Evolutionary conservation across 805 yeast species (phyloP).

Genomic region (Starmerella lactis-condensi): DNA sequence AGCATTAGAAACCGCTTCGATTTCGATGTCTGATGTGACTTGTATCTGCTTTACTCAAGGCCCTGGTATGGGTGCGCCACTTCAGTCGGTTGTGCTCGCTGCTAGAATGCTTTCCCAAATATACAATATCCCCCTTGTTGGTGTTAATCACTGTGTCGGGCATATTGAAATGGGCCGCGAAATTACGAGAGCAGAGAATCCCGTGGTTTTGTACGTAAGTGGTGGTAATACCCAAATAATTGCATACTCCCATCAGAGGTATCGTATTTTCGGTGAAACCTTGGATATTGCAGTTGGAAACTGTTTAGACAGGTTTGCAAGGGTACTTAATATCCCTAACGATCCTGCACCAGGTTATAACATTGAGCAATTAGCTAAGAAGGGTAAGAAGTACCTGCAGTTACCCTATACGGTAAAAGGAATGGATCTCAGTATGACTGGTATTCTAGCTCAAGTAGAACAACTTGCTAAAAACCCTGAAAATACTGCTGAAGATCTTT

Average conservation of each 20-base stretch:
- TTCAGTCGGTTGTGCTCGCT: slow-evolving; percentile 79
- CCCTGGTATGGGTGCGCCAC: slow-evolving; percentile 99
- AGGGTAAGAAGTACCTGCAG: slow-evolving; percentile 37
- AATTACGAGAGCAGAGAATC: slow-evolving; percentile 93
- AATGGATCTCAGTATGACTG: slow-evolving; percentile 95
- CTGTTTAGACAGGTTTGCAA: slow-evolving; percentile 87
- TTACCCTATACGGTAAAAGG: slow-evolving; percentile 96
- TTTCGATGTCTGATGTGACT: slow-evolving; percentile 26
- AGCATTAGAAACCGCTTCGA: slow-evolving; percentile 45
- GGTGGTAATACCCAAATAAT: slow-evolving; percentile 98
- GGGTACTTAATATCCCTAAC: slow-evolving; percentile 73
- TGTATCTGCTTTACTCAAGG: slow-evolving; percentile 88
- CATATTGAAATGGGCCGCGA: slow-evolving; percentile 99
- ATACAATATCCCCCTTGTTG: slow-evolving; percentile 72
- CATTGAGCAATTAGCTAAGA: slow-evolving; percentile 79
- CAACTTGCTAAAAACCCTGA: slow-evolving; percentile 34
- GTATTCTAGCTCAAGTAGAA: slow-evolving; percentile 75
- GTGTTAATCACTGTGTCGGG: slow-evolving; percentile 94
- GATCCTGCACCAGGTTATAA: slow-evolving; percentile 96
- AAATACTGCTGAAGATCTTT: slow-evolving; percentile 61
- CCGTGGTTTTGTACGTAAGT: slow-evolving; percentile 89
- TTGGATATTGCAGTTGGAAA: slow-evolving; percentile 95
- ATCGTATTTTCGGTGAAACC: slow-evolving; percentile 98
- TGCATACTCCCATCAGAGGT: slow-evolving; percentile 83
- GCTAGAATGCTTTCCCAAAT: slow-evolving; percentile 69